Base-by-base conservation (phyloP, 768 basidiomycete species). In the Leucosporidium yakuticum region DNA sequence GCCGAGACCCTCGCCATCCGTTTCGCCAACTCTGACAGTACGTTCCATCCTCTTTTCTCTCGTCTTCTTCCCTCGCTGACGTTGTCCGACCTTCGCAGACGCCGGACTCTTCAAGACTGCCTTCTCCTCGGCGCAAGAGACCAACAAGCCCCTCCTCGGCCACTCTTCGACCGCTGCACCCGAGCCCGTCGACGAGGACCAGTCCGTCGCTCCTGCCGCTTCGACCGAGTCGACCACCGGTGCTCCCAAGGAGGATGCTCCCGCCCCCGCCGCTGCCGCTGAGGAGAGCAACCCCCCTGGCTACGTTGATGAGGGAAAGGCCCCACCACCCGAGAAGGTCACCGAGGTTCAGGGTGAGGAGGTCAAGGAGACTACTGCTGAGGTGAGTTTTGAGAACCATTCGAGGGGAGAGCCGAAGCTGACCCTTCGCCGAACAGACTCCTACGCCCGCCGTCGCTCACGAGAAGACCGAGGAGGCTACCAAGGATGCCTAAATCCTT, bases 1-100 rank as follows among this genome's bases (percentile, higher is more conserved):
- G 79, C 93, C 27, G 96, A 98, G 81, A 99, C 96, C 31, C 87
- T 99, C 69, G 96, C 96, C 60, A 96, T 99, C 78, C 90, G 96
- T 64, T 98, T 99, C 76, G 95, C 91, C 72, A 99, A 96, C 81
- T 82, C 91, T 65, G 94, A 98, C 23, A 91, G 94, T 95, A 74
- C 80, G 91, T 77, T 34, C 80, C 9, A 36, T 49, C 23, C 44
- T n/a, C 39, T 60, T 51, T 23, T 34, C 56, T 36, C 60, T 23
- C 50, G n/a, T n/a, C n/a, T 36, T n/a, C 32, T 39, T 44, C 21
- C 34, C 31, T 4, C 20, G 39, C 12, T 48, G 23, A 19, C 31
- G 6, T 32, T 57, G 19, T 63, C 59, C n/a, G 23, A 20, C 15
- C 20, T 36, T 12, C 61, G 6, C 73, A 90, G 87, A 93, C 79